A percentile compares a stretch with the other conserved stretches of the same genome.
Conservation (phyloP, 2,329 filamentous ascomycete genomes). For the Arthroderma uncinatum region DNA sequence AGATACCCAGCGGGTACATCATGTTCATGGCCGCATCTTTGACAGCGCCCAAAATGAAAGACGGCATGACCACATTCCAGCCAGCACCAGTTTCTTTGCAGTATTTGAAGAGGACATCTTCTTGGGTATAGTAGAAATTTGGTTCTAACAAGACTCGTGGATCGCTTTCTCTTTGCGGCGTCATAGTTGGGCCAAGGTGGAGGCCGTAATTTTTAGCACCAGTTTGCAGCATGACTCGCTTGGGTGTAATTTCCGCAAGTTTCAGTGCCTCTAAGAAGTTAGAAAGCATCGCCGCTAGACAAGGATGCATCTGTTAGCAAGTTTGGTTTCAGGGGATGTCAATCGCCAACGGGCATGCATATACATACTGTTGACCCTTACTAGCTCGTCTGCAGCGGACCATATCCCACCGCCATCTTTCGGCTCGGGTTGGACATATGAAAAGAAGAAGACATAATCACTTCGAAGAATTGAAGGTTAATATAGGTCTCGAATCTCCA, state of each 20-base stretch:
- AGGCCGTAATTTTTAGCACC: constrained; percentile 20
- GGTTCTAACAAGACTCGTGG: constrained; percentile 17
- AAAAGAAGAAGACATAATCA: constrained; percentile 45
- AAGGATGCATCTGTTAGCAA: not conserved
- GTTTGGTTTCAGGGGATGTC: not conserved
- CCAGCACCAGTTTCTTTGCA: constrained; percentile 15
- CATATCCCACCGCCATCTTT: constrained; percentile 37
- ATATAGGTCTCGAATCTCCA: not conserved
- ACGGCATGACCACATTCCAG: constrained; percentile 21
- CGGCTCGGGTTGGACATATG: constrained; percentile 43
- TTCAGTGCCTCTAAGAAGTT: constrained; percentile 41
- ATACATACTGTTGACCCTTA: constrained; percentile 33
- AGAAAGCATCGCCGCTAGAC: constrained; percentile 27
- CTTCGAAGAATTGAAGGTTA: constrained; percentile 10
- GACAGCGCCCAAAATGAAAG: constrained; percentile 21
- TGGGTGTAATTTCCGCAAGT: constrained; percentile 34
- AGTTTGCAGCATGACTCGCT: constrained; percentile 39
- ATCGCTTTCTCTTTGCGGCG: constrained; percentile 20
- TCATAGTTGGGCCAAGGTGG: constrained; percentile 18
- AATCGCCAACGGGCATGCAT: not conserved
- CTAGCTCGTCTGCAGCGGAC: constrained; percentile 42
- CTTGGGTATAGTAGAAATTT: constrained; percentile 24
- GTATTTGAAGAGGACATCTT: constrained; percentile 19
- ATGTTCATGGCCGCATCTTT: constrained; percentile 20
- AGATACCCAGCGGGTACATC: constrained; percentile 18